Base-by-base conservation (phyloP, 768 basidiomycete species). In the Daedaleopsis nitida region DNA sequence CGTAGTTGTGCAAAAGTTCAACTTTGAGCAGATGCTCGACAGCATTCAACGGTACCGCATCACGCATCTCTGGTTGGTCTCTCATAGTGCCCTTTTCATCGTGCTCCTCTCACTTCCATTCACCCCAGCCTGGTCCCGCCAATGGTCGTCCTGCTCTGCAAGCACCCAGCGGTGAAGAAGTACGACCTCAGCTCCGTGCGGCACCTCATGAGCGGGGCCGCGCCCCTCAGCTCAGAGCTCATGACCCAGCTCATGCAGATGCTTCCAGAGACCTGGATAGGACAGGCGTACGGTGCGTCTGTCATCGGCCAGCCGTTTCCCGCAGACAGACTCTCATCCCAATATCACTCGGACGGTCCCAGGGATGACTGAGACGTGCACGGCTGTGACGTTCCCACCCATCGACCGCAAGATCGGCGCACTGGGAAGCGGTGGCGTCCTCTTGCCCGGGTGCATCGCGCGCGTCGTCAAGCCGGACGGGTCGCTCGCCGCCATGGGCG, bases 191-290 rank as follows among this genome's bases (percentile, higher is more conserved):
- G 72, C 75, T 73, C 82, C n/a, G 64, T 75, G 37, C 70, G 69
- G 47, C 74, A 70, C 63, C 62, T 76, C 52, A 76, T 74, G 57
- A 70, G 67, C 65, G 86, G 86, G 23, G 86, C 87, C 24, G 87
- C 86, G 9, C 86, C 87, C 47, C 76, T 87, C 48, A 79, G 83
- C 0, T 64, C 70, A 34, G 81, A 85, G 62, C 67, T 84, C n/a
- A 83, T 80, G 62, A 69, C 76, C 37, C 77, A 77, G 64, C 73
- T 86, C 24, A 67, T 69, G 17, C 69, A 76, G 42, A 63, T 81
- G 37, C 79, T 87, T 37, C 86, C 86, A 0, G 65, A 75, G 16
- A 78, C 78, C 1, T 73, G 74, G 57, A 77, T 87, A n/a, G 85
- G 83, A n/a, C 86, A 87, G 68, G 81, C 79, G 16, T 87, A 86